A percentile compares a stretch with the other conserved stretches of the same genome.
phyloP scores from a whole-genome alignment of 106 monocot species.

The Apostasia ramifera region DNA sequence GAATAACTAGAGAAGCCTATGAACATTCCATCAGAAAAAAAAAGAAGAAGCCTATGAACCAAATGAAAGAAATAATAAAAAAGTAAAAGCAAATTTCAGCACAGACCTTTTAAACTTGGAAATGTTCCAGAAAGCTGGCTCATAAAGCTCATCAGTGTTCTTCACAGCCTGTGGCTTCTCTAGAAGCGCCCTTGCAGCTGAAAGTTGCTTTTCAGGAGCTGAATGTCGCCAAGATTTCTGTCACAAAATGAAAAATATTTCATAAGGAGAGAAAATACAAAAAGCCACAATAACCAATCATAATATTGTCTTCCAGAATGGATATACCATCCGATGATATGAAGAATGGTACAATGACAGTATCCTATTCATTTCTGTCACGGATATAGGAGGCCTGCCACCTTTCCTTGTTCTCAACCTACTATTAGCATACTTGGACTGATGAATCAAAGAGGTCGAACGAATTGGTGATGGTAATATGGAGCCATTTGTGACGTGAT shows the following conservation, averaged over 20 bases:
- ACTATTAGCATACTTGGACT: not conserved
- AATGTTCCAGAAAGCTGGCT: conserved; percentile 46
- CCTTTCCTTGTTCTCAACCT: not conserved
- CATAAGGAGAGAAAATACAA: not conserved
- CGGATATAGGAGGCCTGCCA: conserved; percentile 4
- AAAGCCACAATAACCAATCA: not conserved
- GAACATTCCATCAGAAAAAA: too few species aligned
- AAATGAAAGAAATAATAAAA: too few species aligned
- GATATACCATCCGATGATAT: conserved; percentile 10
- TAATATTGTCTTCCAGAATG: not conserved
- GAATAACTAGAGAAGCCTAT: too few species aligned
- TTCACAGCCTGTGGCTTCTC: conserved; percentile 30
- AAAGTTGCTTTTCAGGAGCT: conserved; percentile 33
- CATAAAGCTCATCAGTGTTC: conserved; percentile 33
- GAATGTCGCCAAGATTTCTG: conserved; percentile 39
- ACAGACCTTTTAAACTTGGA: conserved; percentile 51
- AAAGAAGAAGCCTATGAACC: too few species aligned
- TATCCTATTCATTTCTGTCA: conserved; percentile 17
- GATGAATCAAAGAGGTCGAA: not conserved
- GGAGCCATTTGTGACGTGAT: not conserved
- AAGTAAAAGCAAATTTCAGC: too few species aligned
- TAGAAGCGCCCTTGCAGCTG: conserved; percentile 36
- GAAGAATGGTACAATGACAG: conserved; percentile 16
- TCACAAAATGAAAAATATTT: not conserved
- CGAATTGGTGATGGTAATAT: not conserved